Conservation (phyloP, 2,329 filamentous ascomycete species). For the Sarocladiaceae sp. region DNA sequence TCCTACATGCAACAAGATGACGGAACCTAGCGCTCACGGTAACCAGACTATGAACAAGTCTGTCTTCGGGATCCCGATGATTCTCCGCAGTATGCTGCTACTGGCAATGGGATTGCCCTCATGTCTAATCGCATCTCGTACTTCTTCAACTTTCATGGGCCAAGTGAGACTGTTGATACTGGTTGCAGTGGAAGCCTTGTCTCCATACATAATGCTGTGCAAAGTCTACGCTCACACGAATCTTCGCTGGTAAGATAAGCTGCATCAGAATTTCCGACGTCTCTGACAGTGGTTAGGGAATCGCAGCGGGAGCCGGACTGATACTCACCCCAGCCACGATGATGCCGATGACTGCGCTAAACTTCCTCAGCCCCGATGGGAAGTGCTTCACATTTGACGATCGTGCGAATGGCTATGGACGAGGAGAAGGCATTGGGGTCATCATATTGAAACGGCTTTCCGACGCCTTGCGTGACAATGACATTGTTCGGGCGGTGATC, state of each 20-base stretch:
- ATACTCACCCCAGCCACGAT: slow-evolving; percentile 53
- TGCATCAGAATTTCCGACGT: background rate
- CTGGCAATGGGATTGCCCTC: slow-evolving; percentile 46
- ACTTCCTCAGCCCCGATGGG: slow-evolving; percentile 48
- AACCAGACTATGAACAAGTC: slow-evolving; percentile 33
- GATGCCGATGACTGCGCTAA: slow-evolving; percentile 49
- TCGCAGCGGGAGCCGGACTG: slow-evolving; percentile 48
- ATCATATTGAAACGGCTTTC: slow-evolving; percentile 55
- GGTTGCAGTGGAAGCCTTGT: slow-evolving; percentile 55
- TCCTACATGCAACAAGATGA: slow-evolving; percentile 22
- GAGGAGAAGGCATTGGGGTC: slow-evolving; percentile 59
- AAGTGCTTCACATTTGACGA: slow-evolving; percentile 51
- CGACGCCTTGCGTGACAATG: slow-evolving; percentile 53
- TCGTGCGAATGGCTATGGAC: slow-evolving; percentile 59
- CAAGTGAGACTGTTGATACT: slow-evolving; percentile 55
- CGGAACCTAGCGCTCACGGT: slow-evolving; percentile 44
- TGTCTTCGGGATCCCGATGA: background rate
- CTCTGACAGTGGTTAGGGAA: slow-evolving; percentile 21
- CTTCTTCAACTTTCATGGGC: slow-evolving; percentile 49
- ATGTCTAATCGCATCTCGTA: slow-evolving; percentile 54
- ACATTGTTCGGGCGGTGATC: slow-evolving; percentile 53
- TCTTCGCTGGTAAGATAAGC: slow-evolving; percentile 23
- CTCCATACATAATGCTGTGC: slow-evolving; percentile 48
- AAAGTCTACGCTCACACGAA: slow-evolving; percentile 42
- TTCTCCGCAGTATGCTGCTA: slow-evolving; percentile 36